Conservation (phyloP, 441 rosid species). For the Gossypium gossypioides region DNA sequence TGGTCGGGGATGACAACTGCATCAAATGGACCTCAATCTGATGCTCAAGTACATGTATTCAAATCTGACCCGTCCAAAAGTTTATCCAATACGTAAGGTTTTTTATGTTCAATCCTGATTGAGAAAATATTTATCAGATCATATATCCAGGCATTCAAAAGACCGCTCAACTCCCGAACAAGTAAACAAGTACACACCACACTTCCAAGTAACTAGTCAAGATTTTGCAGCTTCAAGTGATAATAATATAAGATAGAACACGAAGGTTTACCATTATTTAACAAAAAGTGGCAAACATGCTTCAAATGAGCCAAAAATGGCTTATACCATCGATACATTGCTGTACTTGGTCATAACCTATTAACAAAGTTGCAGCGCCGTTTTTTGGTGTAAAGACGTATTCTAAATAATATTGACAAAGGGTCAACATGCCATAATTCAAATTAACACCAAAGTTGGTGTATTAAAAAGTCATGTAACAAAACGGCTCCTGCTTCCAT, state of each 20-base stretch:
- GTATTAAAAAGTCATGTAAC: slow-evolving; percentile 18
- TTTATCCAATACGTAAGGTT: no score
- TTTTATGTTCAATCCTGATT: no score
- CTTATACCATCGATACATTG: neutral
- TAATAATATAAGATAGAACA: neutral
- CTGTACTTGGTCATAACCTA: neutral
- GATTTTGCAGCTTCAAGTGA: neutral
- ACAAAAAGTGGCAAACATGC: neutral
- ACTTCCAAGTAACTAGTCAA: no score
- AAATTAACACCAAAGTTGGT: slow-evolving; percentile 15
- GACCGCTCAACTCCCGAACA: no score
- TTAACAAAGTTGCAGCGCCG: slow-evolving; percentile 14
- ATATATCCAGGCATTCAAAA: no score
- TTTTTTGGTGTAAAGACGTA: slow-evolving; percentile 3
- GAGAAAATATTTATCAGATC: no score
- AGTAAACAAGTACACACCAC: no score
- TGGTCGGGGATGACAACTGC: neutral
- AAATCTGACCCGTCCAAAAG: no score
- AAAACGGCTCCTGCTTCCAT: neutral
- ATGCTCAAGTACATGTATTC: no score
- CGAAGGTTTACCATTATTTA: neutral
- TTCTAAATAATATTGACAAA: slow-evolving; percentile 31
- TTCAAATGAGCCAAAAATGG: neutral
- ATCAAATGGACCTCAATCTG: no score
- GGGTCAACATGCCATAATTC: slow-evolving; percentile 13